These are phyloP conservation scores for Irpex rosettiformis DNA, from an alignment of 1,284 basidiomycete species.

Conservation along the genomic window DNA sequence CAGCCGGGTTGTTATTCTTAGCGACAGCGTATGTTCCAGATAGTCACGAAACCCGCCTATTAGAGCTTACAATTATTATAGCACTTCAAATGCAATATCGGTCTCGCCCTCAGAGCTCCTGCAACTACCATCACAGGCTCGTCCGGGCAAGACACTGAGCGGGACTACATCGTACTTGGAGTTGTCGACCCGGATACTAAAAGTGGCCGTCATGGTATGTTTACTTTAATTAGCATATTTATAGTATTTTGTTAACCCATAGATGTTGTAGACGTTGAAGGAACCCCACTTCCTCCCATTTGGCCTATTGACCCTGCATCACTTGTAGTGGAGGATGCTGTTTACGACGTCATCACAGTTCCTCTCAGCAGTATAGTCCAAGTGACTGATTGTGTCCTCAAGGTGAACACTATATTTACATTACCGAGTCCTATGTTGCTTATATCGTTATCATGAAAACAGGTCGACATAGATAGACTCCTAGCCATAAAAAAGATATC, in stretches of 20 bases:
- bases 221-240: neutral
- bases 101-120: slow-evolving; percentile 74
- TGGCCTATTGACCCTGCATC: slow-evolving; percentile 65
- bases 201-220: slow-evolving; percentile 47
- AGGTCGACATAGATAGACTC: slow-evolving; percentile 71
- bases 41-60: neutral
- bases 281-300: slow-evolving; percentile 60
- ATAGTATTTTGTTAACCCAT: slow-evolving; percentile 3
- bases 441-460: slow-evolving; percentile 13
- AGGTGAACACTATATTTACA: slow-evolving; percentile 42
- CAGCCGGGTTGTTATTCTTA: slow-evolving; percentile 77
- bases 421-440: slow-evolving; percentile 2
- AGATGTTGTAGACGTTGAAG: slow-evolving; percentile 52
- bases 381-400: slow-evolving; percentile 69
- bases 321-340: slow-evolving; percentile 40
- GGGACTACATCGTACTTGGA: slow-evolving; percentile 72
- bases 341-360: slow-evolving; percentile 70
- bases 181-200: slow-evolving; percentile 70
- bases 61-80: slow-evolving; percentile 30
- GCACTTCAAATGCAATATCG: slow-evolving; percentile 80
- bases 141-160: slow-evolving; percentile 48
- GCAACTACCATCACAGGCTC: slow-evolving; percentile 41
- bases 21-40: slow-evolving; percentile 64
- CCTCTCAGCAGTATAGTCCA: slow-evolving; percentile 76
- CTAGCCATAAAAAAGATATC: slow-evolving; percentile 67